Base-by-base conservation (phyloP, 2,329 filamentous ascomycete genomes). In the Teratosphaeria zuluensis region DNA sequence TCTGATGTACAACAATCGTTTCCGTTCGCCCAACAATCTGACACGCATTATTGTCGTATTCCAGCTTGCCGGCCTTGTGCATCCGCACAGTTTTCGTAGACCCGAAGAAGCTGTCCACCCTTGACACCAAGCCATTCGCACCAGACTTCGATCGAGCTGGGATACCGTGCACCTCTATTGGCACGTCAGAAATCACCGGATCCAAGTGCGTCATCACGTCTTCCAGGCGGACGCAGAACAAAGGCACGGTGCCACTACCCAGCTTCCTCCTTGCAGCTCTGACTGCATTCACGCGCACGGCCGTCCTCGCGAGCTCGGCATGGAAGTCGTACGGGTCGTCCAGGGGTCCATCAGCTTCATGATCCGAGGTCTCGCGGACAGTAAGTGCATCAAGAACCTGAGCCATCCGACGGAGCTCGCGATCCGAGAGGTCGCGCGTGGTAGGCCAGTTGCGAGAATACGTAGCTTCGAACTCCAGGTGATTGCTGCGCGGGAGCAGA, bases 401-500 rank as follows among this genome's bases (percentile, higher is more conserved):
- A 28, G 12, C 28, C 8, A 53, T 35, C 14, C 52, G 52, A 12
- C 32, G 28, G 28, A 53, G 12, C 32, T 58, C 53, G 19, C 31
- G 35, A 16, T 51, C n/a, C 14, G 57, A 58, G 19, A 58, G 53
- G 30, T 42, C 54, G 28, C 46, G 35, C 16, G 12, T 33, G 9
- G 30, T 59, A 11, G 51, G n/a, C 54, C 58, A 59, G n/a, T 57
- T 48, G 31, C 53, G 16, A 12, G 51, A 51, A 19, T 31, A 54
- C 12, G 51, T 46, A 19, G 42, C 11, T 21, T 58, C 56, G 51
- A 58, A 58, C 12, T 54, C 56, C 32, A 54, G 31, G 31, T 48
- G 16, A 35, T 57, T 52, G 16, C 19, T 53, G n/a, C 52, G 51
- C 32, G 60, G 61, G 24, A 70, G 59, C 56, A 71, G 59, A 35